Evolutionary conservation across 2,329 filamentous ascomycete species (phyloP).

Genomic region (Laburnicola sp.): DNA sequence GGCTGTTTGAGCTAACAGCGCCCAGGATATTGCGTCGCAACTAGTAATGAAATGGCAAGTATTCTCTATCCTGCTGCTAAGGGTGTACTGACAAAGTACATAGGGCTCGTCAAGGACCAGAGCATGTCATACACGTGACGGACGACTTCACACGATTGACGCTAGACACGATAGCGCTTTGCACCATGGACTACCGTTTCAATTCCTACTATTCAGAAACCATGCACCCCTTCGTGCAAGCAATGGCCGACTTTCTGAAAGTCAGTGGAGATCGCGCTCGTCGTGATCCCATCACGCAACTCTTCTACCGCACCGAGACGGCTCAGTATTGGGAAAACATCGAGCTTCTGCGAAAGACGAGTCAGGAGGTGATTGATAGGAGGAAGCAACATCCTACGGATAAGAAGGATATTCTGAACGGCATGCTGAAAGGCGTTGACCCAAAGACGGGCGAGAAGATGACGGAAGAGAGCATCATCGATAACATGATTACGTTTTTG

Average conservation of each 20-base stretch:
- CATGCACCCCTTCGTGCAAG: slow-evolving; percentile 45
- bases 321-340: slow-evolving; percentile 59
- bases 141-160: slow-evolving; percentile 47
- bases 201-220: slow-evolving; percentile 45
- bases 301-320: slow-evolving; percentile 41
- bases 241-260: slow-evolving; percentile 45
- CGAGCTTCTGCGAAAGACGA: slow-evolving; percentile 59
- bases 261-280: slow-evolving; percentile 40
- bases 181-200: slow-evolving; percentile 49
- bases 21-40: slow-evolving; percentile 65
- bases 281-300: slow-evolving; percentile 35
- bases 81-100: no score
- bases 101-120: slow-evolving; percentile 56
- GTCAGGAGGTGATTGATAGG: slow-evolving; percentile 59
- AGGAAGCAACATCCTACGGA: slow-evolving; percentile 58
- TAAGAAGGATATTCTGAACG: slow-evolving; percentile 64
- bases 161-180: slow-evolving; percentile 45
- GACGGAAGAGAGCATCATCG: slow-evolving; percentile 63
- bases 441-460: slow-evolving; percentile 63
- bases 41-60: slow-evolving; percentile 63
- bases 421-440: slow-evolving; percentile 62
- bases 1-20: neutral
- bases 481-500: slow-evolving; percentile 71
- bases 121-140: slow-evolving; percentile 39
- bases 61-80: no score